Conservation (phyloP, 2,329 filamentous ascomycete species). For the Orbilia blumenaviensis region DNA sequence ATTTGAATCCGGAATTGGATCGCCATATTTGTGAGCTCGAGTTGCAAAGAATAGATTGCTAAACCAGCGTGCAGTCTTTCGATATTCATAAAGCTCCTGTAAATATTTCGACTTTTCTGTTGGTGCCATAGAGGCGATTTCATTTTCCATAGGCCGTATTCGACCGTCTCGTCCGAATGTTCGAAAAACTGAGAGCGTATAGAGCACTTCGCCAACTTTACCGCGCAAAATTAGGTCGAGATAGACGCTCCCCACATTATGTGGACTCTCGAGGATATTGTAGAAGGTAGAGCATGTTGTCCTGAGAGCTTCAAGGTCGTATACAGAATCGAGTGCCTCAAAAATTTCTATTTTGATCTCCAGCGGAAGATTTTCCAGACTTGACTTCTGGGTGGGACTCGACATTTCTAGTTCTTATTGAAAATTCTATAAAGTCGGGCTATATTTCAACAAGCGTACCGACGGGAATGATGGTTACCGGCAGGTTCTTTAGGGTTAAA, state of each 20-base stretch:
- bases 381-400: neutral
- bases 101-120: constrained; percentile 1
- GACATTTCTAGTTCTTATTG: no score
- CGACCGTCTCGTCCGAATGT: neutral
- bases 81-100: neutral
- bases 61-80: constrained; percentile 2
- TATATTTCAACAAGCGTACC: no score
- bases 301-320: constrained; percentile 11
- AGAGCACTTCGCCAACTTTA: neutral
- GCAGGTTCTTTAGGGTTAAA: no score
- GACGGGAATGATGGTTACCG: no score
- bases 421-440: no score
- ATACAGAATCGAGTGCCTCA: neutral
- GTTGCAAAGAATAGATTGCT: neutral
- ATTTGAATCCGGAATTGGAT: neutral
- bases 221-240: neutral
- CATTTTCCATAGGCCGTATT: no score
- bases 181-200: neutral
- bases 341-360: constrained; percentile 11
- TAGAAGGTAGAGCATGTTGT: constrained; percentile 9
- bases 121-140: neutral
- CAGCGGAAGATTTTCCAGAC: neutral
- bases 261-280: neutral
- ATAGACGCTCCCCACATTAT: neutral
- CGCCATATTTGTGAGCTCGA: neutral